A percentile compares a stretch with the other conserved stretches of the same genome.
phyloP scores from a whole-genome alignment of 2,329 filamentous ascomycete genomes.

The Neocatenulostroma microsporum region DNA sequence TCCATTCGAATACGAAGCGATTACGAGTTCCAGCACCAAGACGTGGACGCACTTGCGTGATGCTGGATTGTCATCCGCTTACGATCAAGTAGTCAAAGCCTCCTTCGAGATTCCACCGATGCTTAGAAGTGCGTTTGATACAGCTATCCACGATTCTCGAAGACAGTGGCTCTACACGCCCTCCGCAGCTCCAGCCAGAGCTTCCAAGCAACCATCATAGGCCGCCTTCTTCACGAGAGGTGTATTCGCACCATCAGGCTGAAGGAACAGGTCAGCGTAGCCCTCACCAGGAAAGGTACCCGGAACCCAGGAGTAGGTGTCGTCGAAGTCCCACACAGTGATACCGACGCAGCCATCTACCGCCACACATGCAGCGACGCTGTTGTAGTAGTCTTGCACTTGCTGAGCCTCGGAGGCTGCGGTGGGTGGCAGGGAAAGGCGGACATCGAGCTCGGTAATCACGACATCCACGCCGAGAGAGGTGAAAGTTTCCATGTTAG shows the following conservation, averaged over 20 bases:
- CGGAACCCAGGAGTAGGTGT: slow-evolving; percentile 2
- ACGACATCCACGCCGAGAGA: slow-evolving; percentile 1
- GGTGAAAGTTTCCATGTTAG: slow-evolving; percentile 3
- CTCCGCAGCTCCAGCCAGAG: slow-evolving; percentile 6
- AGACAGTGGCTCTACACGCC: no score
- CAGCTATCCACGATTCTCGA: no score
- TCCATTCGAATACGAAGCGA: no score
- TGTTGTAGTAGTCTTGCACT: slow-evolving; percentile 2
- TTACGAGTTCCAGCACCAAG: no score
- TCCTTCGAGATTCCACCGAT: no score
- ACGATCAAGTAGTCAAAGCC: no score
- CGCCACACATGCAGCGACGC: slow-evolving; percentile 1
- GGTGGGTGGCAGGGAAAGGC: not conserved
- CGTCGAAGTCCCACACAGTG: slow-evolving; percentile 3
- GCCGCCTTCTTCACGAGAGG: slow-evolving; percentile 27
- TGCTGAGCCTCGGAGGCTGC: not conserved
- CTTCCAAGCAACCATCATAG: slow-evolving; percentile 21
- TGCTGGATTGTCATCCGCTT: no score
- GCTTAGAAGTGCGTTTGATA: no score
- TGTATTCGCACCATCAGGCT: slow-evolving; percentile 13
- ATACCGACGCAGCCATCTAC: not conserved
- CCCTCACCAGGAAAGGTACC: not conserved
- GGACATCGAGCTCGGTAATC: slow-evolving; percentile 3
- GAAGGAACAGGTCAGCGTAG: slow-evolving; percentile 7
- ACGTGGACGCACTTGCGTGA: no score